A percentile compares a stretch with the other conserved stretches of the same genome.
phyloP scores from a whole-genome alignment of 495 filamentous ascomycete genomes.

The Viridothelium virens region DNA sequence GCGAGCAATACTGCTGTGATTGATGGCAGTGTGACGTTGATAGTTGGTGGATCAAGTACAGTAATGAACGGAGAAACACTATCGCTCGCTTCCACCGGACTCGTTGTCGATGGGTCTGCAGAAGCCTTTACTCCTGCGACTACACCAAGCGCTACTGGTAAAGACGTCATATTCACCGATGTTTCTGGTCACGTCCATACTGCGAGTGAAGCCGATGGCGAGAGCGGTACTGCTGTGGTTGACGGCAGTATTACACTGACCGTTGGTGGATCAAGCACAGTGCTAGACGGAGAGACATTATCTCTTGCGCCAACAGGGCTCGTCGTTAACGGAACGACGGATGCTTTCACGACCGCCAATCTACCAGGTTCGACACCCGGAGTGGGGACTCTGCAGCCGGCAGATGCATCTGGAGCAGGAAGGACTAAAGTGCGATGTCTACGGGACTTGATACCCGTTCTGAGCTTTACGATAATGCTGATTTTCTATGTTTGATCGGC shows the following conservation, averaged over 20 bases:
- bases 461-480: background rate
- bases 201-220: background rate
- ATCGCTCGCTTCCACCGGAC: background rate
- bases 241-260: constrained; percentile 6
- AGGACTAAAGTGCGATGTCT: background rate
- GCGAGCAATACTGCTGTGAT: background rate
- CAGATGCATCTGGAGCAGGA: background rate
- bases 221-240: background rate
- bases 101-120: background rate
- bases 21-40: constrained; percentile 8
- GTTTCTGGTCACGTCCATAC: background rate
- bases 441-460: background rate
- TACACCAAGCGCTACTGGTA: background rate
- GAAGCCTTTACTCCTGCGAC: background rate
- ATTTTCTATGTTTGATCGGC: background rate
- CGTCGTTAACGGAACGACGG: background rate
- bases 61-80: background rate
- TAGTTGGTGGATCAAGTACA: background rate
- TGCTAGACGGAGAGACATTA: background rate
- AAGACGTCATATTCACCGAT: background rate
- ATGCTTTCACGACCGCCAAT: background rate
- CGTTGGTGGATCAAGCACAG: background rate
- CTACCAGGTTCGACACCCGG: background rate
- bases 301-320: background rate
- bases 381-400: background rate